Evolutionary conservation across 106 monocot species (phyloP), one percentile per base, ranked within the genome.

Genomic region (Chionographis japonica): DNA sequence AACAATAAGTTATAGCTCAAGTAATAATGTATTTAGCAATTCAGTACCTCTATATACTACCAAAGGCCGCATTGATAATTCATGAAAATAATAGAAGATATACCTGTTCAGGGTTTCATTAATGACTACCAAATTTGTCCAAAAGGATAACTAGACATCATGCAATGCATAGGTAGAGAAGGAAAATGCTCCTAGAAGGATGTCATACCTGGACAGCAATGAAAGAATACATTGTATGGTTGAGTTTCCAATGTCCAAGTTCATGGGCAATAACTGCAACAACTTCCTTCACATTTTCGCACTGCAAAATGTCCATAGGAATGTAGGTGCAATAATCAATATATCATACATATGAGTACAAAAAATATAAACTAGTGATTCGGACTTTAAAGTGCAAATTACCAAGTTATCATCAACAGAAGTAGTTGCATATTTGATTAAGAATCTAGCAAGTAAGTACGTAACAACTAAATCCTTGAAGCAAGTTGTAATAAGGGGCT

Each of bases 201-300:
- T 27, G 17, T 4, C 41, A 61, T 78, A 94, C 92, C 92, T 98
- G 97, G 42, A 92, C 76, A 70, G 87, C 85, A 83, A 89, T 68
- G 70, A 98, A 92, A 12, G 92, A 80, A 69, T 86, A 98, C 68
- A 98, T 61, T 0, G 92, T 92, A 68, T 98, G 97, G 64, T 85
- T 89, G 17, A 98, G 87, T 65, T 98, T 98, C 97, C 97, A 98
- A 58, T 92, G 97, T 35, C 97, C 97, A 75, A 98, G 89, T 79
- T 98, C 97, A 79, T 98, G 97, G 8, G 85, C 97, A 77, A 98
- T 92, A 51, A 98, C 97, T 49, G 92, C 92, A 83, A 98, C 97
- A 69, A 98, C 83, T 80, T 98, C 97, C 53, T 91, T 91, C 62
- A 80, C 85, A 73, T 87, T 83, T 68, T 83, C 77, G 70, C 97